These are phyloP conservation scores for Phytophthora litchii DNA, from an alignment of 352 stramenopile genomes.

Conservation along the genomic window DNA sequence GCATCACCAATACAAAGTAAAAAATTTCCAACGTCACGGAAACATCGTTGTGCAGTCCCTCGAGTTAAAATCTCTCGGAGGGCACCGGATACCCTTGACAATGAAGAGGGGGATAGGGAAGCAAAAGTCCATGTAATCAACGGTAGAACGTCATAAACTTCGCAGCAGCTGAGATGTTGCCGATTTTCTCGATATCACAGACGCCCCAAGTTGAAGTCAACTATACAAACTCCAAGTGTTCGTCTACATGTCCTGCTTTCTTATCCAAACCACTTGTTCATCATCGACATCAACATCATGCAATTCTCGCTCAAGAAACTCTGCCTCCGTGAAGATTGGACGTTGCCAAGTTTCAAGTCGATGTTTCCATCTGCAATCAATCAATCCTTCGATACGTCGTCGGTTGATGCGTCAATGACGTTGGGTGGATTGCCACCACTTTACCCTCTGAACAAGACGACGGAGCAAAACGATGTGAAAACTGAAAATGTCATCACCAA, in stretches of 20 bases:
- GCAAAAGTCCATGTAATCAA: not conserved
- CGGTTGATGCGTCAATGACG: slow-evolving; percentile 32
- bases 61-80: too few species aligned
- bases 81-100: too few species aligned
- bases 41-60: too few species aligned
- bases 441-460: not conserved
- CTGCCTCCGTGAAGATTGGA: slow-evolving; percentile 11
- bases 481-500: slow-evolving; percentile 1
- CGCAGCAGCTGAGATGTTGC: slow-evolving; percentile 4
- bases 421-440: slow-evolving; percentile 29
- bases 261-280: slow-evolving; percentile 18
- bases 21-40: too few species aligned
- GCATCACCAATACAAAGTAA: too few species aligned
- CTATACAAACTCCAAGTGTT: slow-evolving; percentile 30
- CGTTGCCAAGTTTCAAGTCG: slow-evolving; percentile 24
- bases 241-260: slow-evolving; percentile 22
- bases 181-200: slow-evolving; percentile 40
- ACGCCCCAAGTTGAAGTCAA: slow-evolving; percentile 16
- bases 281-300: slow-evolving; percentile 19
- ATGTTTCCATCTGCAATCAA: slow-evolving; percentile 24
- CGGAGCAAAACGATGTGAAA: not conserved
- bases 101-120: too few species aligned
- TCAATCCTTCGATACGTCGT: not conserved
- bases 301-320: slow-evolving; percentile 28
- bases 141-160: not conserved